Evolutionary conservation across 495 filamentous ascomycete genomes (phyloP), one percentile per base, ranked within the genome.

Genomic region (Tetracladium setigerum): DNA sequence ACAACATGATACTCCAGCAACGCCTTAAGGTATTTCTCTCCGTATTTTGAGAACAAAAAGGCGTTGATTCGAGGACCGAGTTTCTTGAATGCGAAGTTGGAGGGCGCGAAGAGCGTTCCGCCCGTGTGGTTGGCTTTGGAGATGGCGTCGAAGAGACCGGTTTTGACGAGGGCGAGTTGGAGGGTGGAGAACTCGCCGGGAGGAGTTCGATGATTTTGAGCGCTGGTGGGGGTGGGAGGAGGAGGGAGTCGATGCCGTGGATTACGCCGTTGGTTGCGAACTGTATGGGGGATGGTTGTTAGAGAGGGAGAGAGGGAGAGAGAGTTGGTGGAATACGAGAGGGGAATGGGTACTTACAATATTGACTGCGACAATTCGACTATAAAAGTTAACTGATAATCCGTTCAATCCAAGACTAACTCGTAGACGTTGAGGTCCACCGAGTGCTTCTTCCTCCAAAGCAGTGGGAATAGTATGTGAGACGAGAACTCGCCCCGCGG

Each of bases 1-100:
- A 89, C 83, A 52, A 90, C 63, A 58, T 94, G 87, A 62, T 94
- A 95, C 62, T 81, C 64, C 16, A 95, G 66, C 42, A 95, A 60
- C 1, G 83, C 82, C 47, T 71, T 75, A n/a, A 95, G 69, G 56
- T 82, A 90, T 52, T 78, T 74, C 47, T 67, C 65, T 1, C 89
- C 89, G 33, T 65, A 68, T n/a, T 71, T 62, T 53, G 77, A 79
- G 67, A 94, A 94, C 18, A 94, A 63, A 68, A 91, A 94, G 11
- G 76, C 84, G 54, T 87, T 91, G 39, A 79, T 73, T 45, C 59
- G 65, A 1, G 72, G 73, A 3, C 86, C 87, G 13, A 95, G 76
- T 50, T 79, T 75, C 55, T 70, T 57, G 68, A 87, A 95, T 39
- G 86, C 87, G 8, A 63, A 65, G 69, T 95, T 94, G 10, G 75